Evolutionary conservation across 768 basidiomycete genomes (phyloP).

Genomic region (Imleria badia): DNA sequence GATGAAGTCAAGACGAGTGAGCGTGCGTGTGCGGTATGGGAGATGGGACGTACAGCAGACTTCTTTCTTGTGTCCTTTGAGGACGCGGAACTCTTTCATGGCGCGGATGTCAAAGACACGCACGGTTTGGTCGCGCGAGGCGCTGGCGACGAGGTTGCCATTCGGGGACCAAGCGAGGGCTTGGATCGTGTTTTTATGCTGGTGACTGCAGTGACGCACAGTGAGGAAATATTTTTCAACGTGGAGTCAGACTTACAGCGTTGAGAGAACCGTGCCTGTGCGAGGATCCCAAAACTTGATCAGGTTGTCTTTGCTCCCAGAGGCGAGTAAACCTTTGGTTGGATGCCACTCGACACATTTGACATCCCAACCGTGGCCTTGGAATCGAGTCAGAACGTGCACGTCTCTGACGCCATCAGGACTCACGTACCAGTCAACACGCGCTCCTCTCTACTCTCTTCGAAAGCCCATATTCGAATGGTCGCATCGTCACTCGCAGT

Average conservation of each 20-base stretch:
- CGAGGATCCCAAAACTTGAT: constrained; percentile 99
- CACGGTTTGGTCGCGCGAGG: constrained; percentile 91
- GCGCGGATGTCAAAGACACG: constrained; percentile 97
- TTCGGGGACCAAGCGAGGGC: constrained; percentile 92
- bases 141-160: constrained; percentile 91
- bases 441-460: constrained; percentile 86
- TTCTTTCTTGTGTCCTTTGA: constrained; percentile 98
- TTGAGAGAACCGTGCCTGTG: constrained; percentile 86
- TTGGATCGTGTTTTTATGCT: constrained; percentile 97
- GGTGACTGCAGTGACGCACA: constrained; percentile 57
- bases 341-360: constrained; percentile 99
- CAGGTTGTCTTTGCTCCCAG: constrained; percentile 96
- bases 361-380: constrained; percentile 99
- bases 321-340: constrained; percentile 90
- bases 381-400: constrained; percentile 12
- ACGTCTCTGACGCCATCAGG: not conserved
- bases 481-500: constrained; percentile 96
- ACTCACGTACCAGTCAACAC: constrained; percentile 66
- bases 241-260: constrained; percentile 57
- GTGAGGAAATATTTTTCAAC: not conserved
- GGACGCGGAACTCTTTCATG: constrained; percentile 90
- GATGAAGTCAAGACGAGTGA: too few relatives aligned
- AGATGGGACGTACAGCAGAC: constrained; percentile 75
- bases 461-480: constrained; percentile 93
- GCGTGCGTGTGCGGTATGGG: not conserved